Base-by-base conservation (phyloP, 139 green algal genomes). In the Chlamydomonas incerta region DNA sequence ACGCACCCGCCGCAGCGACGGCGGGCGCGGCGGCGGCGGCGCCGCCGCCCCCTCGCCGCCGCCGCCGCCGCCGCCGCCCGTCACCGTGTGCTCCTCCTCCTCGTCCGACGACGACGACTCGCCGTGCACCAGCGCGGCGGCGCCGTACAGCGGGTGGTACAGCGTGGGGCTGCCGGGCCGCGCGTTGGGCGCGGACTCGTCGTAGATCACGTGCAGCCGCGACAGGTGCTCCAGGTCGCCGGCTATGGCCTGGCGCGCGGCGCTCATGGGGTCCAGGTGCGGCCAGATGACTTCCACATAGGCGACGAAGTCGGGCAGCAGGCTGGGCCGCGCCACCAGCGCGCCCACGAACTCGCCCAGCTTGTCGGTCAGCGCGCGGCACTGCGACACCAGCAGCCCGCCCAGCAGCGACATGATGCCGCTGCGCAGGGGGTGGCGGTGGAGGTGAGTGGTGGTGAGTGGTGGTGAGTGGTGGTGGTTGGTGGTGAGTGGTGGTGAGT, bases 221-320 rank as follows among this genome's bases (percentile, higher is more conserved):
- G 70, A 50, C 71, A 91, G 75, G 69, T 88, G 76, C 29, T 84
- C 76, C 23, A 88, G 81, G 47, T 83, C 62, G 15, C 46, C 23
- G 20, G 50, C 50, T 26, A 90, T 57, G 33, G 62, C 41, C 75
- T 87, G 70, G 52, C 83, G 83, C 35, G 68, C 87, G 73, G 65
- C 33, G 80, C 88, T 81, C 55, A 74, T 58, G 6, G 74, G 63
- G 57, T 91, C 80, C 62, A 91, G 66, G 63, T 91, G 88, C 20
- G 72, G 47, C 88, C 88, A 91, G 46, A 76, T 81, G 5, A 76
- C 21, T 67, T 91, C 88, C 29, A 89, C 87, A 63, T 87, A 89
- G 2, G 57, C 37, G 26, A 91, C 88, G 72, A 89, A 91, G 26
- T 91, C 83, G 8, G 88, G 72, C 66, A 91, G 80, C 72, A 86